Percentiles rank a stretch among this genome's conserved stretches.
These are phyloP conservation scores for Verticillium isaacii DNA, from an alignment of 2,329 filamentous ascomycete genomes.

Conservation along the genomic window DNA sequence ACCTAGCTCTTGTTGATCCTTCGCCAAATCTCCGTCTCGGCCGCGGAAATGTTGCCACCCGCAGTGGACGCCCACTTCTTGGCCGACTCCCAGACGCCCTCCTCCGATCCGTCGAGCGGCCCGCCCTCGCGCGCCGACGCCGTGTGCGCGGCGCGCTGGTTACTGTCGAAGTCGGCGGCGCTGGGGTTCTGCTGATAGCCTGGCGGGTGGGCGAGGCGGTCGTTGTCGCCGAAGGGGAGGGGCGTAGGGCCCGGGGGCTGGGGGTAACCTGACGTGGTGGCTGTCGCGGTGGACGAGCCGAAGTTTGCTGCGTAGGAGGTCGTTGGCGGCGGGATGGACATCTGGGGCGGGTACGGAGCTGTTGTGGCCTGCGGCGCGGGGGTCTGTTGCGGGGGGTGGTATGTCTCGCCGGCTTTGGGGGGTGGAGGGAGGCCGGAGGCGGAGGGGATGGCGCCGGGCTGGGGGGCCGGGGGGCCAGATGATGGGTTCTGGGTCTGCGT, in stretches of 20 bases:
- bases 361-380: constrained; percentile 21
- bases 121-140: constrained; percentile 21
- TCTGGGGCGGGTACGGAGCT: constrained; percentile 39
- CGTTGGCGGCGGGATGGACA: constrained; percentile 45
- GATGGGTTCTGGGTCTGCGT: constrained; percentile 28
- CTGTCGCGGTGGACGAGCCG: constrained; percentile 36
- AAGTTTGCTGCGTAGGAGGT: constrained; percentile 34
- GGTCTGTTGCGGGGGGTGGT: constrained; percentile 28
- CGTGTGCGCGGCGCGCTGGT: constrained; percentile 38
- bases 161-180: constrained; percentile 45
- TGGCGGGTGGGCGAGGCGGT: constrained; percentile 38
- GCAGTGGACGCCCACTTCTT: constrained; percentile 55
- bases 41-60: constrained; percentile 51
- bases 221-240: constrained; percentile 17
- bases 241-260: constrained; percentile 19
- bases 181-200: constrained; percentile 54
- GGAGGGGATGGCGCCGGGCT: constrained; percentile 48
- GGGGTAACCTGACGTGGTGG: constrained; percentile 24
- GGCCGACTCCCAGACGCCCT: constrained; percentile 50
- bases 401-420: constrained; percentile 43
- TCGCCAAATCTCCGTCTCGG: constrained; percentile 59
- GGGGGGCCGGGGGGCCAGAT: constrained; percentile 46
- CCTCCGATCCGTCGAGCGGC: constrained; percentile 22
- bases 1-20: constrained; percentile 53
- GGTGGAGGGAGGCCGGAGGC: constrained; percentile 40